Evolutionary conservation across 129 eudicot species (phyloP).

Genomic region (Flaveria brownii): DNA sequence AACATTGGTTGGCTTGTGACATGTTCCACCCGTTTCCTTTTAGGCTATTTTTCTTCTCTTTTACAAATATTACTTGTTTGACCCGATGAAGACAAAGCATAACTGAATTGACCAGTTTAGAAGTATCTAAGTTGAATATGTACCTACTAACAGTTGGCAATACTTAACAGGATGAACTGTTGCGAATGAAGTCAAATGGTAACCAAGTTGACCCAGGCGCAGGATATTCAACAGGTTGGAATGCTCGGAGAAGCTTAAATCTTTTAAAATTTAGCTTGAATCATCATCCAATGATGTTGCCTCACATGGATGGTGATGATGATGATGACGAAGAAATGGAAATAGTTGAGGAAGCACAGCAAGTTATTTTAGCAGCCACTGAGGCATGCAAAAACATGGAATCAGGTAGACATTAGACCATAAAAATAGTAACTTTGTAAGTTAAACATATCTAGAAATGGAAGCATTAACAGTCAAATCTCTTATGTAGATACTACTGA

Average conservation of each 20-base stretch:
- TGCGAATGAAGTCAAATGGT: constrained; percentile 70
- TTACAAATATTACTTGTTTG: neutral
- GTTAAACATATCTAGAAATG: constrained; percentile 44
- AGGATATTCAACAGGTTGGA: constrained; percentile 77
- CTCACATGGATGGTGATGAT: constrained; percentile 68
- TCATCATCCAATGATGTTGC: constrained; percentile 60
- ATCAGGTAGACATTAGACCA: constrained; percentile 20
- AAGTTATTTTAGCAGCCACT: constrained; percentile 36
- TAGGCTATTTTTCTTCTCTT: neutral
- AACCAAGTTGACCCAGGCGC: constrained; percentile 52
- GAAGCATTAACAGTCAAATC: constrained; percentile 27
- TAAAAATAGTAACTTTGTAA: constrained; percentile 19
- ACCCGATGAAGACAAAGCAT: neutral
- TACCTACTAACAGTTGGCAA: constrained; percentile 9
- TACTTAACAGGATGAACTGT: constrained; percentile 68
- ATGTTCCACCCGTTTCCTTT: neutral
- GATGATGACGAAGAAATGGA: constrained; percentile 84
- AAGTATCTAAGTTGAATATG: neutral
- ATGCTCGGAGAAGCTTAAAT: constrained; percentile 89
- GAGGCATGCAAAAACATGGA: constrained; percentile 35
- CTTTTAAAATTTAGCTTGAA: constrained; percentile 85
- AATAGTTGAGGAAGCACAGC: constrained; percentile 65
- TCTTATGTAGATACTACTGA: neutral
- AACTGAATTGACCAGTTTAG: neutral
- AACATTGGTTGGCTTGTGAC: neutral